Evolutionary conservation across 805 yeast genomes (phyloP).

Genomic region (Ogataea philodendri): DNA sequence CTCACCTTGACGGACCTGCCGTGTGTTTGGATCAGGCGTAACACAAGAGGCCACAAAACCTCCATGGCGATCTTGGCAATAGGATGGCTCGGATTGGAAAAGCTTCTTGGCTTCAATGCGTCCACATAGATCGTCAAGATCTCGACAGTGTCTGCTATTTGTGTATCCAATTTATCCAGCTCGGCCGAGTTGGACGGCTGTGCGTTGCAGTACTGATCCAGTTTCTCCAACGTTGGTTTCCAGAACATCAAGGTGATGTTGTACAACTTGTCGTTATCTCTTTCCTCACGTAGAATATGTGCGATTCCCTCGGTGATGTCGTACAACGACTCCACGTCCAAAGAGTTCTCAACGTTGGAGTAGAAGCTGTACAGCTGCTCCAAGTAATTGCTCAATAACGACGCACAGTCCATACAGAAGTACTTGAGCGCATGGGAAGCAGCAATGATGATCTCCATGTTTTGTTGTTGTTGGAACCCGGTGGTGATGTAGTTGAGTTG

Average conservation of each 20-base stretch:
- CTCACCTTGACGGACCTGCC: slow-evolving; percentile 64
- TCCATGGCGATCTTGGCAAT: slow-evolving; percentile 52
- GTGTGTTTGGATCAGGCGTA: slow-evolving; percentile 46
- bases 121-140: slow-evolving; percentile 59
- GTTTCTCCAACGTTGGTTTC: slow-evolving; percentile 56
- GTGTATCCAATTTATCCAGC: slow-evolving; percentile 38
- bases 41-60: slow-evolving; percentile 56
- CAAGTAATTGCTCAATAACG: slow-evolving; percentile 58
- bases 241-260: slow-evolving; percentile 61
- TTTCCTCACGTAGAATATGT: slow-evolving; percentile 67
- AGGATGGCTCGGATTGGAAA: slow-evolving; percentile 43
- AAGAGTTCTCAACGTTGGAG: slow-evolving; percentile 47
- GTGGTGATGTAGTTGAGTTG: slow-evolving; percentile 81
- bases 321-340: slow-evolving; percentile 67
- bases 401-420: slow-evolving; percentile 88
- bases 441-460: slow-evolving; percentile 64
- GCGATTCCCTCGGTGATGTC: slow-evolving; percentile 90
- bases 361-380: slow-evolving; percentile 78
- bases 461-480: slow-evolving; percentile 52
- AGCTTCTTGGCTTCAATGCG: slow-evolving; percentile 48
- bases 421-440: slow-evolving; percentile 93
- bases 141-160: slow-evolving; percentile 74
- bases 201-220: slow-evolving; percentile 28
- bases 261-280: slow-evolving; percentile 47
- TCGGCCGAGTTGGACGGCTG: slow-evolving; percentile 15